Conservation (phyloP, 768 basidiomycete genomes). For the Leccinum arenicola region DNA sequence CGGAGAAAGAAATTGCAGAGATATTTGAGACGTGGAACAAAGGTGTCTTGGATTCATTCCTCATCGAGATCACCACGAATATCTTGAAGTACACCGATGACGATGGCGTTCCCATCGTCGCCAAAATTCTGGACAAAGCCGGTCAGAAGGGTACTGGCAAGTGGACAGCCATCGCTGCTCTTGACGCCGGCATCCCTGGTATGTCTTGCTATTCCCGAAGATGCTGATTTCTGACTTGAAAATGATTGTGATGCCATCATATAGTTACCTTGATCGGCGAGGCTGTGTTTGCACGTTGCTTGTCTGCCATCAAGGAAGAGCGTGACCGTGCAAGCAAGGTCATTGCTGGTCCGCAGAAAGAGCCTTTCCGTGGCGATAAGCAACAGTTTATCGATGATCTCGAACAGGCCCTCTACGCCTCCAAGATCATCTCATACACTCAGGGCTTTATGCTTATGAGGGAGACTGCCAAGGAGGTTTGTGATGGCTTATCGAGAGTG, state of each 20-base stretch:
- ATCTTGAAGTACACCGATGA: slow-evolving; percentile 97
- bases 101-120: slow-evolving; percentile 86
- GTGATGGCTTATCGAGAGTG: slow-evolving; percentile 9
- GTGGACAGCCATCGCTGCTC: slow-evolving; percentile 97
- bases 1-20: slow-evolving; percentile 87
- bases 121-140: slow-evolving; percentile 93
- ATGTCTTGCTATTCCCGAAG: slow-evolving; percentile 24
- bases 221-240: slow-evolving; percentile 5
- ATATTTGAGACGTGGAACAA: slow-evolving; percentile 97
- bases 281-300: slow-evolving; percentile 97
- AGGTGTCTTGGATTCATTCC: slow-evolving; percentile 99
- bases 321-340: slow-evolving; percentile 90
- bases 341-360: slow-evolving; percentile 87
- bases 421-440: slow-evolving; percentile 99
- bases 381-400: slow-evolving; percentile 98
- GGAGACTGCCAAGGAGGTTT: slow-evolving; percentile 90
- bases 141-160: slow-evolving; percentile 99
- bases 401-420: slow-evolving; percentile 98
- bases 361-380: slow-evolving; percentile 96
- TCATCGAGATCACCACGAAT: slow-evolving; percentile 97
- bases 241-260: slow-evolving; percentile 9
- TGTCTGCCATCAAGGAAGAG: slow-evolving; percentile 96
- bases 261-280: slow-evolving; percentile 97
- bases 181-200: slow-evolving; percentile 90
- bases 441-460: slow-evolving; percentile 99